A percentile compares a stretch with the other conserved stretches of the same genome.
Conservation (phyloP, 1,284 basidiomycete species). For the Irpex rosettiformis region DNA sequence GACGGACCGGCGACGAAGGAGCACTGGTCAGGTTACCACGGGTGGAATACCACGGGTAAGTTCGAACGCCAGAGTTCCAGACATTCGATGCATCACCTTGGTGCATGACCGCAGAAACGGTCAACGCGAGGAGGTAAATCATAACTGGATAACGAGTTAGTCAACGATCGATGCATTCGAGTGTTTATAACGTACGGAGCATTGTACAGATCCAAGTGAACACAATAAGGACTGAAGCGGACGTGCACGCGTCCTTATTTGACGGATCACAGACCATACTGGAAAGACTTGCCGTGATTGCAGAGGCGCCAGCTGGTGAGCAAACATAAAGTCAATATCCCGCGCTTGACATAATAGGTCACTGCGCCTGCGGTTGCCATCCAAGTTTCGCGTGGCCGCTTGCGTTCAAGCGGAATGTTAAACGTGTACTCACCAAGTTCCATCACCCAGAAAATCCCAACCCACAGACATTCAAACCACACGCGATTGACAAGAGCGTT, state of each 20-base stretch:
- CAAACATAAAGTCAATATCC: slow-evolving; percentile 4
- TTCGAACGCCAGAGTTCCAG: slow-evolving; percentile 50
- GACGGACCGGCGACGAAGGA: slow-evolving; percentile 20
- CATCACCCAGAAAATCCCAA: slow-evolving; percentile 52
- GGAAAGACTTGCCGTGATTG: slow-evolving; percentile 38
- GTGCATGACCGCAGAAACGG: slow-evolving; percentile 33
- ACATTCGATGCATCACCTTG: slow-evolving; percentile 40
- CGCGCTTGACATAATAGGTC: not conserved
- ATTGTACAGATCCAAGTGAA: slow-evolving; percentile 62
- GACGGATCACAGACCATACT: slow-evolving; percentile 29
- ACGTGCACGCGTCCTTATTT: slow-evolving; percentile 42
- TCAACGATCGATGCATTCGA: no score
- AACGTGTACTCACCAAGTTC: slow-evolving; percentile 49
- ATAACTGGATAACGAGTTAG: slow-evolving; percentile 42
- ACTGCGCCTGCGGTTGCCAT: not conserved
- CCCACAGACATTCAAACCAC: slow-evolving; percentile 72
- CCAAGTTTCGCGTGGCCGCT: not conserved
- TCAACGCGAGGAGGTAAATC: slow-evolving; percentile 38
- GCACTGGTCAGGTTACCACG: slow-evolving; percentile 22
- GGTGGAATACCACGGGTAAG: slow-evolving; percentile 36
- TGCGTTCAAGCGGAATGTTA: not conserved
- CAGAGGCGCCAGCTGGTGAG: slow-evolving; percentile 44
- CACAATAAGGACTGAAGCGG: slow-evolving; percentile 53
- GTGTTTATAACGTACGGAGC: slow-evolving; percentile 48
- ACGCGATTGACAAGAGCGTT: slow-evolving; percentile 54